phyloP scores from a whole-genome alignment of 2,329 filamentous ascomycete genomes.

The Colletotrichum cereale region DNA sequence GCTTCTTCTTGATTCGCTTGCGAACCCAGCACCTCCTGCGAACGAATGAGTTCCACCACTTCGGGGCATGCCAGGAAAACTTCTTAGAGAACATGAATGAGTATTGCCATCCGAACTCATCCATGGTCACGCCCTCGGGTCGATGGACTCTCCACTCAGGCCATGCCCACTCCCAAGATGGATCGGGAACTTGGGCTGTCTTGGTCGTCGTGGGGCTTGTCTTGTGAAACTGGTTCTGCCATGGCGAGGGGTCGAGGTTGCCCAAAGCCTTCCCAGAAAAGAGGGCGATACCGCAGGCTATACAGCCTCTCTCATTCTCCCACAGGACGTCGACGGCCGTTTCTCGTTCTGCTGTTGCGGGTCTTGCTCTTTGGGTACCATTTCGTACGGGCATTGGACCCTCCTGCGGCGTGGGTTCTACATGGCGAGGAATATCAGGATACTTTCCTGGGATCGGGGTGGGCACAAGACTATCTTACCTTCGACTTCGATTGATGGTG shows the following conservation, averaged over 20 bases:
- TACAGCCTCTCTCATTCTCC: conserved; percentile 93
- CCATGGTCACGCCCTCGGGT: conserved; percentile 77
- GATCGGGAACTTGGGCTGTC: conserved; percentile 93
- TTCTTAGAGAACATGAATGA: conserved; percentile 84
- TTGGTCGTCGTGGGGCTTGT: conserved; percentile 76
- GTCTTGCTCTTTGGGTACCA: conserved; percentile 11
- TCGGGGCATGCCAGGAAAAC: conserved; percentile 89
- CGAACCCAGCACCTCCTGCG: conserved; percentile 89
- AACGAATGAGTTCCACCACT: conserved; percentile 97
- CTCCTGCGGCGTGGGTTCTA: conserved; percentile 36
- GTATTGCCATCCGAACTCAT: conserved; percentile 97
- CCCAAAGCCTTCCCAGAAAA: conserved; percentile 90
- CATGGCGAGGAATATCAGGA: not conserved
- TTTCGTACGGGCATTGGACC: conserved; percentile 4
- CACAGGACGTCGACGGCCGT: conserved; percentile 87
- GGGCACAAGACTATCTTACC: conserved; percentile 12
- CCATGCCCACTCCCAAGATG: conserved; percentile 92
- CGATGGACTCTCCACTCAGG: conserved; percentile 74
- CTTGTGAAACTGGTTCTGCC: conserved; percentile 80
- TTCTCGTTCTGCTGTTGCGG: conserved; percentile 53
- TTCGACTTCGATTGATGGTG: conserved; percentile 40
- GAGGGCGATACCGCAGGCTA: conserved; percentile 89
- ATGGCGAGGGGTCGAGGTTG: conserved; percentile 85
- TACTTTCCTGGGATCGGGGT: not conserved
- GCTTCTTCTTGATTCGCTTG: conserved; percentile 75